Conservation (phyloP, 1,139 yeast species). For the Zygosaccharomyces pseudobailii region DNA sequence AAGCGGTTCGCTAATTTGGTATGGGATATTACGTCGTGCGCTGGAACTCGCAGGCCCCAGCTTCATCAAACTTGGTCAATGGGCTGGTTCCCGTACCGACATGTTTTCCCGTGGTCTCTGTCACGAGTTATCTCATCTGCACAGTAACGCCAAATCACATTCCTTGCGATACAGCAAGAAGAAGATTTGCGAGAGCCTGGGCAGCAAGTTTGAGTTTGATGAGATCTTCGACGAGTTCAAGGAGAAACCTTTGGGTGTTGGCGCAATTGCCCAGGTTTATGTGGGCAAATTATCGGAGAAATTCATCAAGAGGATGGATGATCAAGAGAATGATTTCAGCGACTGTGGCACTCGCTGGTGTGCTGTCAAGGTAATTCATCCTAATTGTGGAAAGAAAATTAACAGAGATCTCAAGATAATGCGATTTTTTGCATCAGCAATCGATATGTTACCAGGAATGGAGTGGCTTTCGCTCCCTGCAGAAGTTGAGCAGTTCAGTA, state of each 20-base stretch:
- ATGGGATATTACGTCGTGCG: conserved; percentile 54
- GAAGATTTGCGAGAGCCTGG: conserved; percentile 58
- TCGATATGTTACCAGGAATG: conserved; percentile 82
- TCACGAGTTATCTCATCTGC: conserved; percentile 68
- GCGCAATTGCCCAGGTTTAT: conserved; percentile 97
- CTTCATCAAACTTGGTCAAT: conserved; percentile 91
- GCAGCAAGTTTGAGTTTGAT: conserved; percentile 45
- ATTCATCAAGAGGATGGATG: conserved; percentile 39
- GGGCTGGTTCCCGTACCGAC: conserved; percentile 99
- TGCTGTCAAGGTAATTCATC: conserved; percentile 91
- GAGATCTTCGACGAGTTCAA: conserved; percentile 80
- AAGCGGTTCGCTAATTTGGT: conserved; percentile 72
- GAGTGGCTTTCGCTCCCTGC: conserved; percentile 96
- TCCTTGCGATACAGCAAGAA: conserved; percentile 54
- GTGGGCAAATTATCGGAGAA: conserved; percentile 57
- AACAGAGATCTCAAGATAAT: conserved; percentile 79
- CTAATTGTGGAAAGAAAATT: conserved; percentile 67
- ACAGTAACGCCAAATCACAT: conserved; percentile 80
- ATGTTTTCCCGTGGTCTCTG: conserved; percentile 80
- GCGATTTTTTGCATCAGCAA: conserved; percentile 66
- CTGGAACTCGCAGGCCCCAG: conserved; percentile 91
- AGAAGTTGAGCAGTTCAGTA: conserved; percentile 83
- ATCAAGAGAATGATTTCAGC: conserved; percentile 6
- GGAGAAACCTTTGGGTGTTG: conserved; percentile 80
- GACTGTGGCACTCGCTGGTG: conserved; percentile 47